phyloP scores from a whole-genome alignment of 75 land plant genomes.

The Pseudotsuga menziesii region DNA sequence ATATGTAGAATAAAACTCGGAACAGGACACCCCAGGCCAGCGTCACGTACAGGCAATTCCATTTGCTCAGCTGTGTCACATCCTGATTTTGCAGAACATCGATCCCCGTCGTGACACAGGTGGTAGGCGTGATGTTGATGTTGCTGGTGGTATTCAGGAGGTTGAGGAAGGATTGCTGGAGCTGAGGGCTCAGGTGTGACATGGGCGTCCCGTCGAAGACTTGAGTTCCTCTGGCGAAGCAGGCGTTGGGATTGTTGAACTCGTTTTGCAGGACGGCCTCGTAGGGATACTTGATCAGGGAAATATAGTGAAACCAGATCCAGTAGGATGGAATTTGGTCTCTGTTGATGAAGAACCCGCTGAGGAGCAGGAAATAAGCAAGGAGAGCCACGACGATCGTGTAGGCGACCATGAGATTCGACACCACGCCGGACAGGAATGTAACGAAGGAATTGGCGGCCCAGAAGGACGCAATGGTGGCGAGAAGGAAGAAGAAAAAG shows the following conservation, averaged over 20 bases:
- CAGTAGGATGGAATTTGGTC: constrained; percentile 58
- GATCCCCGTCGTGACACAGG: constrained; percentile 53
- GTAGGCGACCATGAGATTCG: constrained; percentile 48
- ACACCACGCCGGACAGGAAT: constrained; percentile 45
- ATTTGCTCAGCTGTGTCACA: constrained; percentile 43
- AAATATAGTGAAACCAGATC: constrained; percentile 65
- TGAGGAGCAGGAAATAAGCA: constrained; percentile 59
- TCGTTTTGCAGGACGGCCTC: constrained; percentile 65
- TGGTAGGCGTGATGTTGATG: constrained; percentile 17
- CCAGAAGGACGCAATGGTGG: constrained; percentile 58
- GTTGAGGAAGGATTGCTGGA: constrained; percentile 12
- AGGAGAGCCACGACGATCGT: constrained; percentile 47
- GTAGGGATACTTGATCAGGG: constrained; percentile 58
- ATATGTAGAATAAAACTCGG: constrained; percentile 44
- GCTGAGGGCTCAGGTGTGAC: constrained; percentile 5
- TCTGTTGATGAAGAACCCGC: constrained; percentile 66
- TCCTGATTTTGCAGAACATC: constrained; percentile 31
- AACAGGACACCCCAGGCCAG: constrained; percentile 64
- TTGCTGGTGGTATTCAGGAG: constrained; percentile 18
- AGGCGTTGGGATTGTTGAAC: constrained; percentile 22
- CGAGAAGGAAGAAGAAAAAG: constrained; percentile 36
- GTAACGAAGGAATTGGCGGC: constrained; percentile 61
- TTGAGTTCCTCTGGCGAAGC: constrained; percentile 44
- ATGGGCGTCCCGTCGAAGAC: constrained; percentile 56
- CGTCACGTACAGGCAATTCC: constrained; percentile 49